A percentile compares a stretch with the other conserved stretches of the same genome.
Evolutionary conservation across 2,329 filamentous ascomycete genomes (phyloP).

Genomic region (Pseudogymnoascus verrucosus): DNA sequence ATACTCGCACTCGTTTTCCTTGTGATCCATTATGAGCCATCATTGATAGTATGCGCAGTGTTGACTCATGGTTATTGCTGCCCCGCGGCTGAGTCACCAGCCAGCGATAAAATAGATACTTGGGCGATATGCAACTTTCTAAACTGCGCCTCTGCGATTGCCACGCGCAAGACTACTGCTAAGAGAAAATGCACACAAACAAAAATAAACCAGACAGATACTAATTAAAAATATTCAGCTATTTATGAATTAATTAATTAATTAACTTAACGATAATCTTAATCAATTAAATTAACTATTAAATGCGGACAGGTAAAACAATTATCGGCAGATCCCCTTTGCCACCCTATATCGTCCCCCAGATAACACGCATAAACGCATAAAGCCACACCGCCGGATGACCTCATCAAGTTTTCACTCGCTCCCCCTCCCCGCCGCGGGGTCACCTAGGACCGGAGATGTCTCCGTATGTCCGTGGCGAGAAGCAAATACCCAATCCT

Average conservation of each 20-base stretch:
- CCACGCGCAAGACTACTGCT: constrained; percentile 20
- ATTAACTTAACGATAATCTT: background rate
- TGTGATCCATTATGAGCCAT: constrained; percentile 16
- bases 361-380: constrained; percentile 20
- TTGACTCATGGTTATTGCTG: constrained; percentile 4
- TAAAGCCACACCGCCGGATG: constrained; percentile 3
- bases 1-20: background rate
- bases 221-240: background rate
- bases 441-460: background rate
- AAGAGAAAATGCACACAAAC: background rate
- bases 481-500: background rate
- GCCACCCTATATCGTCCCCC: constrained; percentile 19
- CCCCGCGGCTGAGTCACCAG: constrained; percentile 2
- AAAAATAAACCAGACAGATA: constrained; percentile 11
- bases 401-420: background rate
- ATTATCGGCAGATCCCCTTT: background rate
- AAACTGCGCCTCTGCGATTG: constrained; percentile 18
- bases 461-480: background rate
- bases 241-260: constrained; percentile 3
- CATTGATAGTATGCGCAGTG: constrained; percentile 17
- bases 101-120: constrained; percentile 20
- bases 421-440: background rate
- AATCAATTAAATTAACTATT: background rate
- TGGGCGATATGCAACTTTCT: constrained; percentile 11
- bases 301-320: background rate